phyloP scores from a whole-genome alignment of 768 basidiomycete species.

The Dioszegia aurantiaca region DNA sequence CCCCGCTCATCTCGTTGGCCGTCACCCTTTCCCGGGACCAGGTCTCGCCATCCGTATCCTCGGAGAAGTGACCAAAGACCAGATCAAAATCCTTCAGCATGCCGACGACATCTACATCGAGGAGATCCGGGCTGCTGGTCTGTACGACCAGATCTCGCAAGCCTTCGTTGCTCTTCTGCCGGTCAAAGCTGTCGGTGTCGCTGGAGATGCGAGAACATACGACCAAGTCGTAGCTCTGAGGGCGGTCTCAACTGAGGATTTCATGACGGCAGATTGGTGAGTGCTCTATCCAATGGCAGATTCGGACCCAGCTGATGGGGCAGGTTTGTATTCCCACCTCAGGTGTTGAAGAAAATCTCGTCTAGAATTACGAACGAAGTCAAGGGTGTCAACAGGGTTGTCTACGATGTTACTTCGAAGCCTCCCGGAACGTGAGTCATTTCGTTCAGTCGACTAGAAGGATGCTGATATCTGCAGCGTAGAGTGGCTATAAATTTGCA shows the following conservation, averaged over 20 bases:
- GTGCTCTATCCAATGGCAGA: constrained; percentile 24
- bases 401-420: constrained; percentile 89
- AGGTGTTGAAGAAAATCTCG: constrained; percentile 83
- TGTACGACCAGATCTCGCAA: constrained; percentile 91
- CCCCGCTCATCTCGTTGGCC: constrained; percentile 85
- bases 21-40: constrained; percentile 98
- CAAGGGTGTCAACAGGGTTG: constrained; percentile 89
- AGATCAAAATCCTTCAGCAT: constrained; percentile 77
- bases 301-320: neutral
- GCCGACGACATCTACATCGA: constrained; percentile 97
- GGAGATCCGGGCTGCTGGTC: constrained; percentile 86
- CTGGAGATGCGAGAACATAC: constrained; percentile 94
- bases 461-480: constrained; percentile 8
- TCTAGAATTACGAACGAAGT: constrained; percentile 93
- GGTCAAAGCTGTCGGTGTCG: constrained; percentile 94
- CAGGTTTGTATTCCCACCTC: constrained; percentile 93
- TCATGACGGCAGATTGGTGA: constrained; percentile 99
- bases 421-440: constrained; percentile 67
- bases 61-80: constrained; percentile 87
- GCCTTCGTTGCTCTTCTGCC: constrained; percentile 96
- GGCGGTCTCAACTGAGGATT: constrained; percentile 96
- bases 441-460: neutral
- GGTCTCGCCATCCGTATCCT: constrained; percentile 97
- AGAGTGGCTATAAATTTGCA: constrained; percentile 10
- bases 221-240: constrained; percentile 95